phyloP scores from a whole-genome alignment of 176 grass and related monocot genomes.

The Lolium rigidum region DNA sequence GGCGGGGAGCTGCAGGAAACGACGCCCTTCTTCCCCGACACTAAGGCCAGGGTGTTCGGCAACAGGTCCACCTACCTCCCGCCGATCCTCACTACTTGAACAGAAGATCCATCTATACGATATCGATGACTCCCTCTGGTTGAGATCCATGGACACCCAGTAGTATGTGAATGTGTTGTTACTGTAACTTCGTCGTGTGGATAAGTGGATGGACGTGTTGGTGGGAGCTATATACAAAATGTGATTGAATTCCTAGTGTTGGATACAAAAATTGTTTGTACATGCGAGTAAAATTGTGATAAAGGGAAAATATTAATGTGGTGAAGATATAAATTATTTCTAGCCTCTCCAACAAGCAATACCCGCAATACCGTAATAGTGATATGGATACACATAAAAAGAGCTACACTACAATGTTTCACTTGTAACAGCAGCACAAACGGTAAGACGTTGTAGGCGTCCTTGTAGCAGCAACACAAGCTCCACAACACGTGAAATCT shows the following conservation, averaged over 20 bases:
- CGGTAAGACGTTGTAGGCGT: too few species aligned
- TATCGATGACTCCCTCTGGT: not conserved
- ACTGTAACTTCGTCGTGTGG: too few species aligned
- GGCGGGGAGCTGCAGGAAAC: constrained; percentile 37
- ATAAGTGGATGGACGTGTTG: not conserved
- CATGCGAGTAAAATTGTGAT: not conserved
- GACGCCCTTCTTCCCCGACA: constrained; percentile 55
- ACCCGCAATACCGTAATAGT: too few species aligned
- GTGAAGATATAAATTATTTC: too few species aligned
- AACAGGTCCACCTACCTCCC: constrained; percentile 53
- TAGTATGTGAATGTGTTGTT: not conserved
- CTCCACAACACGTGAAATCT: too few species aligned
- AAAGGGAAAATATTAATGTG: not conserved
- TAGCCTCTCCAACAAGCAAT: too few species aligned
- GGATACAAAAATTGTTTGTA: not conserved
- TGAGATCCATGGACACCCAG: not conserved
- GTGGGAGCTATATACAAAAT: not conserved
- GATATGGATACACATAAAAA: too few species aligned
- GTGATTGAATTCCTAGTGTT: not conserved
- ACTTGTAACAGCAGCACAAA: too few species aligned
- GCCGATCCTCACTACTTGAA: constrained; percentile 68
- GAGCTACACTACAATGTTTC: too few species aligned
- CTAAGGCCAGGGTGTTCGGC: constrained; percentile 53
- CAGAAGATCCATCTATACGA: not conserved
- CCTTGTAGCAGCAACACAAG: too few species aligned